phyloP scores from a whole-genome alignment of 1,139 yeast species.

The Protomyces inundatus region DNA sequence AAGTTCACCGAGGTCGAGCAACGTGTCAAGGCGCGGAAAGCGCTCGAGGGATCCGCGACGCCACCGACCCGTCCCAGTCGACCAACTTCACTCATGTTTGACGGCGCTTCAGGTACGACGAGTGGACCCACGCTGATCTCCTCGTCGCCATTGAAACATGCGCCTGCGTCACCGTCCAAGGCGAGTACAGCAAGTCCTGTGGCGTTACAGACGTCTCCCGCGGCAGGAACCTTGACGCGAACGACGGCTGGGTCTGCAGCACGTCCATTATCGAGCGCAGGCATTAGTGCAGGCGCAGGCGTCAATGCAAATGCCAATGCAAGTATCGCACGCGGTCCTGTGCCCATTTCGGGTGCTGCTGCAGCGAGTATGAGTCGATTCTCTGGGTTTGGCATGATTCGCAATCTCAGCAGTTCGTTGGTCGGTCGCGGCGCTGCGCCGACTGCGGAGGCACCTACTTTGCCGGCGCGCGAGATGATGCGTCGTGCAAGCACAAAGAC shows the following conservation, averaged over 20 bases:
- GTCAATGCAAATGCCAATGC: too few relatives aligned
- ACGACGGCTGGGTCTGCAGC: neutral
- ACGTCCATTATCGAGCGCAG: neutral
- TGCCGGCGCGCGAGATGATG: neutral
- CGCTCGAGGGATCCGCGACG: neutral
- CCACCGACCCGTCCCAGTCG: neutral
- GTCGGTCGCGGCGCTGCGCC: neutral
- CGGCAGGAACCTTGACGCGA: neutral
- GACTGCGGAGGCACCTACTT: neutral
- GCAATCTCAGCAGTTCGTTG: neutral
- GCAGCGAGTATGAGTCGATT: constrained; percentile 1
- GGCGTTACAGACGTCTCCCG: neutral
- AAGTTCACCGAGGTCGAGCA: neutral
- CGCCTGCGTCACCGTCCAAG: neutral
- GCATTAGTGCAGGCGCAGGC: neutral
- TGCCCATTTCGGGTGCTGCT: neutral
- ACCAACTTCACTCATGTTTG: neutral
- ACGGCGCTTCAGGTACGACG: neutral
- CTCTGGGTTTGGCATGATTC: constrained; percentile 1
- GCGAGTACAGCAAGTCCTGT: neutral
- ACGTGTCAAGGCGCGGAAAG: neutral
- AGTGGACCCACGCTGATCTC: neutral
- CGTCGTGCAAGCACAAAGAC: neutral
- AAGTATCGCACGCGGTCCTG: neutral
- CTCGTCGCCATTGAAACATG: neutral